phyloP scores from a whole-genome alignment of 2,329 filamentous ascomycete genomes.

The Dactylella cylindrospora region DNA sequence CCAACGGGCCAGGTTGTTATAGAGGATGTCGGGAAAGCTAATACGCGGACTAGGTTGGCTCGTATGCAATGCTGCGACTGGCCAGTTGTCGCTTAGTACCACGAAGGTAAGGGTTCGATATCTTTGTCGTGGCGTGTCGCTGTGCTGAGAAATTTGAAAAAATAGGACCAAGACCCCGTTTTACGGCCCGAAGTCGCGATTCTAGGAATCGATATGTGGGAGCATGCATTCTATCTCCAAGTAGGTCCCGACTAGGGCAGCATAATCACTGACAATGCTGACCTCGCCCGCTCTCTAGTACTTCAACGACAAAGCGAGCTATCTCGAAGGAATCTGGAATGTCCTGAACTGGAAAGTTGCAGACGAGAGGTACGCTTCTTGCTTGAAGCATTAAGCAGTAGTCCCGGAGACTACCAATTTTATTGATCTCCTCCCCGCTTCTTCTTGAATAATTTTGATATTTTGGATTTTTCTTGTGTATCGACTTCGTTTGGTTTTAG shows the following conservation, averaged over 20 bases:
- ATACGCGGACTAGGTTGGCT: constrained; percentile 64
- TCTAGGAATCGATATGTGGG: constrained; percentile 81
- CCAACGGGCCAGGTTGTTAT: not conserved
- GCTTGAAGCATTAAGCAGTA: constrained; percentile 28
- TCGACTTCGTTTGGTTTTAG: too few relatives aligned
- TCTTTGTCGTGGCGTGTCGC: not conserved
- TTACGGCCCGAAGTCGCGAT: constrained; percentile 67
- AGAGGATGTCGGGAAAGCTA: not conserved
- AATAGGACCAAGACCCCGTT: constrained; percentile 72
- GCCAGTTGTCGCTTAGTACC: constrained; percentile 68
- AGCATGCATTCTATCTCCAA: constrained; percentile 84
- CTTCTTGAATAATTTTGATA: constrained; percentile 16
- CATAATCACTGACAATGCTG: not conserved
- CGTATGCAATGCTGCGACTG: constrained; percentile 62
- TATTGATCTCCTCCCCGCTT: too few relatives aligned
- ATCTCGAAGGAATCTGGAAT: constrained; percentile 75
- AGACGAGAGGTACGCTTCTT: constrained; percentile 59
- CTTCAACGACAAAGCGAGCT: constrained; percentile 72
- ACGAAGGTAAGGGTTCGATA: constrained; percentile 60
- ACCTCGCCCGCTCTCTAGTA: constrained; percentile 58
- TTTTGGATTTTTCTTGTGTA: too few relatives aligned
- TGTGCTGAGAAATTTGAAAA: not conserved
- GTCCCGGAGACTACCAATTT: too few relatives aligned
- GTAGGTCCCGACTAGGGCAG: constrained; percentile 1
- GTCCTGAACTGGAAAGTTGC: constrained; percentile 76